Conservation (phyloP, 1,139 yeast genomes). For the Diutina ranongensis region DNA sequence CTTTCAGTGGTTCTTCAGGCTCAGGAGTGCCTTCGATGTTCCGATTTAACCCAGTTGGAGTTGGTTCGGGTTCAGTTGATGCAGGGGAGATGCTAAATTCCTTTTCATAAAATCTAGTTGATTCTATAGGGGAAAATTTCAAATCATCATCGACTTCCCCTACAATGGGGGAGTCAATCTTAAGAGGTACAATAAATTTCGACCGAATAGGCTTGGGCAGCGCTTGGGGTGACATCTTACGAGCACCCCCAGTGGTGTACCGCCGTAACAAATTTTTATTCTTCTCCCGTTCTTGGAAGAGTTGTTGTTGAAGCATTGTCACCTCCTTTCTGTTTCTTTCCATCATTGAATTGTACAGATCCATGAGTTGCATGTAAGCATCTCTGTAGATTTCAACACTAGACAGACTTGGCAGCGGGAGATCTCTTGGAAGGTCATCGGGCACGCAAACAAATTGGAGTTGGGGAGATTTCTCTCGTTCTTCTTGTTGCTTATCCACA, state of each 20-base stretch:
- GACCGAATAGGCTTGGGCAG: background rate
- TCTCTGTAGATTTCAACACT: background rate
- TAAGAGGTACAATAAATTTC: background rate
- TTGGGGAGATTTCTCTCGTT: background rate
- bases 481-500: no score
- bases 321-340: background rate
- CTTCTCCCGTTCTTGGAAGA: background rate
- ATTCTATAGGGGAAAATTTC: background rate
- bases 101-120: no score
- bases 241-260: background rate
- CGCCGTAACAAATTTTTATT: background rate
- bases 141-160: background rate
- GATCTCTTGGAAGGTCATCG: background rate
- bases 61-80: no score
- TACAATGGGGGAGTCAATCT: background rate
- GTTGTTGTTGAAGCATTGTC: background rate
- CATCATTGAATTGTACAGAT: background rate
- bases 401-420: background rate
- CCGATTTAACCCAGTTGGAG: no score
- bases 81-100: no score
- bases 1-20: background rate
- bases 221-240: background rate
- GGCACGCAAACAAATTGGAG: background rate
- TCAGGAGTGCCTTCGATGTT: background rate
- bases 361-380: conserved; percentile 5